Conservation (phyloP, 106 monocot genomes). For the Hemerocallis citrina region DNA sequence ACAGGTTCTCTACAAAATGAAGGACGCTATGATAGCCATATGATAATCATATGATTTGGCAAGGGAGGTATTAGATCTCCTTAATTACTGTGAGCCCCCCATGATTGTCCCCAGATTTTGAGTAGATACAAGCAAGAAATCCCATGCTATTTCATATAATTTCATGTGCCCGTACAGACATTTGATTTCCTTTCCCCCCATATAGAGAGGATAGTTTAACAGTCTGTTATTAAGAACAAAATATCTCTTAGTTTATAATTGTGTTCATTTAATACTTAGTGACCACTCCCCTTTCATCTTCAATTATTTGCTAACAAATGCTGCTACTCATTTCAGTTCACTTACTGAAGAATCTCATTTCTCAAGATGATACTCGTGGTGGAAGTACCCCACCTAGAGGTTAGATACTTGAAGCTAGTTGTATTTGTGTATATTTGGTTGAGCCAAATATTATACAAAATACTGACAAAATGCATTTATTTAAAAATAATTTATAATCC, state of each 20-base stretch:
- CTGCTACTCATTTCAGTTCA: slow-evolving; percentile 31
- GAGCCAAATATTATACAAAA: background rate
- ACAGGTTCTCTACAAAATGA: no score
- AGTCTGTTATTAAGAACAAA: background rate
- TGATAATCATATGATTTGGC: no score
- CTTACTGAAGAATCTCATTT: slow-evolving; percentile 63
- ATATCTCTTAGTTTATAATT: background rate
- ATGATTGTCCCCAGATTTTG: no score
- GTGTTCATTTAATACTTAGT: background rate
- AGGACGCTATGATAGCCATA: no score
- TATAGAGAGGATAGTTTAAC: no score
- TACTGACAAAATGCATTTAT: background rate
- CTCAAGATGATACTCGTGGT: slow-evolving; percentile 50
- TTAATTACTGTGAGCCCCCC: no score
- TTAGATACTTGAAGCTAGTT: slow-evolving; percentile 8
- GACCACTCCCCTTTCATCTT: background rate
- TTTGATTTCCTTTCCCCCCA: no score
- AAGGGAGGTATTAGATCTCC: no score
- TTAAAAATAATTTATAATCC: background rate
- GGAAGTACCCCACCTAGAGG: slow-evolving; percentile 44
- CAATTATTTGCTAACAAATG: background rate
- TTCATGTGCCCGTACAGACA: no score
- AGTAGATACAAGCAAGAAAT: no score
- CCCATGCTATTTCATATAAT: no score
- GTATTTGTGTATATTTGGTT: background rate